Evolutionary conservation across 495 filamentous ascomycete genomes (phyloP).

Genomic region (Hypoxylon perforatum): DNA sequence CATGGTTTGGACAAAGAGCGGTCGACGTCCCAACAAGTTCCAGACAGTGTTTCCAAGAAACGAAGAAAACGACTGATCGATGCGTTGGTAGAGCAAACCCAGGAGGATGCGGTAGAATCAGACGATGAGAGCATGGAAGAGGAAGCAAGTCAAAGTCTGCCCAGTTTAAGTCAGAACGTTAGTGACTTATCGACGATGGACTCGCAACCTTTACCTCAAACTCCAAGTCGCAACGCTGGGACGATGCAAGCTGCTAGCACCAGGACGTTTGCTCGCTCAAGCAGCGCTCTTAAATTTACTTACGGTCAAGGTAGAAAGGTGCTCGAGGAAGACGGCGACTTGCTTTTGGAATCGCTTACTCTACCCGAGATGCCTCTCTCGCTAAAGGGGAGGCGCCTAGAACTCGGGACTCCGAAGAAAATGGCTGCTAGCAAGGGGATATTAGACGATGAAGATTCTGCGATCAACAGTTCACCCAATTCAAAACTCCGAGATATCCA

Average conservation of each 20-base stretch:
- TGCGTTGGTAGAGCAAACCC: conserved; percentile 59
- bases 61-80: conserved; percentile 66
- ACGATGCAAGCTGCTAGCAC: conserved; percentile 27
- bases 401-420: conserved; percentile 51
- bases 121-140: conserved; percentile 22
- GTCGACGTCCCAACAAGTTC: conserved; percentile 15
- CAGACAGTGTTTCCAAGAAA: conserved; percentile 27
- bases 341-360: conserved; percentile 38
- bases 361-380: conserved; percentile 37
- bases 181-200: conserved; percentile 35
- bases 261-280: conserved; percentile 42
- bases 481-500: conserved; percentile 68
- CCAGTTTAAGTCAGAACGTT: conserved; percentile 24
- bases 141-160: conserved; percentile 23
- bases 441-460: conserved; percentile 65
- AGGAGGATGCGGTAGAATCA: conserved; percentile 22
- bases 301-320: conserved; percentile 63
- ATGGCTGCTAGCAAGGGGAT: conserved; percentile 36
- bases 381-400: conserved; percentile 51
- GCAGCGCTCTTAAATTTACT: conserved; percentile 54
- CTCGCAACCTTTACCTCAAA: conserved; percentile 31
- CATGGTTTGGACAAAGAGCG: conserved; percentile 13
- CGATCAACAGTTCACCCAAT: conserved; percentile 73
- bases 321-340: conserved; percentile 53
- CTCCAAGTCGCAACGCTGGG: conserved; percentile 30